Conservation (phyloP, 2,329 filamentous ascomycete species). For the Shiraia sp. region DNA sequence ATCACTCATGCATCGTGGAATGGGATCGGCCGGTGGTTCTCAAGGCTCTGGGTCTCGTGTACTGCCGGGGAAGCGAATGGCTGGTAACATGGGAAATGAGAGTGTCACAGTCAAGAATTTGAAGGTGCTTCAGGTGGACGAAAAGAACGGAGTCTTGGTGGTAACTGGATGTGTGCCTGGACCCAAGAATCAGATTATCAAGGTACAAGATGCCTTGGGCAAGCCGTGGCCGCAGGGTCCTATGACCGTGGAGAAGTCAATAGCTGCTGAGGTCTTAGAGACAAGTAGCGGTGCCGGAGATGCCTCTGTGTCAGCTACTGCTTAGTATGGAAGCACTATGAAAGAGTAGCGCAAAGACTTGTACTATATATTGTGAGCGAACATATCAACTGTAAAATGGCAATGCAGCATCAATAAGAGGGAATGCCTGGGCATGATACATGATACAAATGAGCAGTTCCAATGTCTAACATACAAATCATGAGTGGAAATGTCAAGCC, state of each 20-base stretch:
- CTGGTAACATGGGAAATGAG: conserved; percentile 91
- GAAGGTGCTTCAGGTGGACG: conserved; percentile 84
- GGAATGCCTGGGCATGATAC: too few relatives aligned
- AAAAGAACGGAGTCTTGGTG: conserved; percentile 82
- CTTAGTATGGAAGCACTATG: not conserved
- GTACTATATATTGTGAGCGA: too few relatives aligned
- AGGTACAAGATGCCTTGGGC: conserved; percentile 88
- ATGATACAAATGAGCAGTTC: too few relatives aligned
- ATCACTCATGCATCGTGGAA: conserved; percentile 88
- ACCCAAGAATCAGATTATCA: conserved; percentile 82
- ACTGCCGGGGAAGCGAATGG: conserved; percentile 95
- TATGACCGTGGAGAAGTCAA: conserved; percentile 31
- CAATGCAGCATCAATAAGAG: too few relatives aligned
- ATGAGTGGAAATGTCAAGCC: too few relatives aligned
- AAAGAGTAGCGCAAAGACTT: not conserved
- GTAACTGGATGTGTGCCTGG: conserved; percentile 84
- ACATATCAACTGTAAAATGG: too few relatives aligned
- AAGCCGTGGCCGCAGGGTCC: conserved; percentile 70
- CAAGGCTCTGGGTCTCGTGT: conserved; percentile 94
- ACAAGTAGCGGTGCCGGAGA: conserved; percentile 11
- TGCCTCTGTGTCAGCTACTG: conserved; percentile 11
- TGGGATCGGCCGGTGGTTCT: conserved; percentile 85
- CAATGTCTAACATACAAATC: too few relatives aligned
- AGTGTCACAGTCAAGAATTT: conserved; percentile 89
- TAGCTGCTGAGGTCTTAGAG: conserved; percentile 12